Evolutionary conservation across 1,284 basidiomycete species (phyloP).

Genomic region (Phellinidium pouzarii): DNA sequence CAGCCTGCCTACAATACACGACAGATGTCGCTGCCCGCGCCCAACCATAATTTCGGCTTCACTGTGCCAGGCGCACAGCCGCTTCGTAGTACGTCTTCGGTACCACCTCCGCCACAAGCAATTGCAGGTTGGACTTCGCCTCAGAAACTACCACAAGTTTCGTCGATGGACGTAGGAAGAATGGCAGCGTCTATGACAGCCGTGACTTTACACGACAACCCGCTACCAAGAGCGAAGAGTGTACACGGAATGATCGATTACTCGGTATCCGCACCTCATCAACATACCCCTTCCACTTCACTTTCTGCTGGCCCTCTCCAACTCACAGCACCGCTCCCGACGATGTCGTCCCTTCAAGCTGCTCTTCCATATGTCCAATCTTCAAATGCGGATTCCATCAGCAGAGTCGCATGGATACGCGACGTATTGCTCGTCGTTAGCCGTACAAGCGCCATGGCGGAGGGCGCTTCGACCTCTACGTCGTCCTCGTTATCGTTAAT

Average conservation of each 20-base stretch:
- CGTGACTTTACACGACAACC: not conserved
- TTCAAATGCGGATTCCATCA: conserved; percentile 44
- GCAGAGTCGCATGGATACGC: conserved; percentile 70
- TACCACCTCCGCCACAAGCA: conserved; percentile 21
- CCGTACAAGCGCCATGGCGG: conserved; percentile 33
- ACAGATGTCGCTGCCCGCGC: conserved; percentile 19
- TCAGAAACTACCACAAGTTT: conserved; percentile 20
- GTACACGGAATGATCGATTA: conserved; percentile 1
- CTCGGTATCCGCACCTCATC: not conserved
- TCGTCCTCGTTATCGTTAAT: not conserved
- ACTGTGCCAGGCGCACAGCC: conserved; percentile 15
- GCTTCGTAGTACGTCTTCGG: conserved; percentile 18
- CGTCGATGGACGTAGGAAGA: conserved; percentile 22
- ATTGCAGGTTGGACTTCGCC: conserved; percentile 20
- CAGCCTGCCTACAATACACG: conserved; percentile 17
- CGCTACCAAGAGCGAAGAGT: not conserved
- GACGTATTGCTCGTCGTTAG: conserved; percentile 79
- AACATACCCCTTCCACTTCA: conserved; percentile 24
- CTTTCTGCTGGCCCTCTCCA: conserved; percentile 32
- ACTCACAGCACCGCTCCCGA: conserved; percentile 60
- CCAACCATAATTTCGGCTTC: conserved; percentile 21
- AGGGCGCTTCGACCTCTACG: conserved; percentile 31
- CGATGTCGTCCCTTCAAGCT: conserved; percentile 43
- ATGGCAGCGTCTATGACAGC: conserved; percentile 13
- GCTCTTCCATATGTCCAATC: conserved; percentile 42